These are phyloP conservation scores for Hippophae gyantsensis DNA, from an alignment of 306 rosid species.

Conservation along the genomic window DNA sequence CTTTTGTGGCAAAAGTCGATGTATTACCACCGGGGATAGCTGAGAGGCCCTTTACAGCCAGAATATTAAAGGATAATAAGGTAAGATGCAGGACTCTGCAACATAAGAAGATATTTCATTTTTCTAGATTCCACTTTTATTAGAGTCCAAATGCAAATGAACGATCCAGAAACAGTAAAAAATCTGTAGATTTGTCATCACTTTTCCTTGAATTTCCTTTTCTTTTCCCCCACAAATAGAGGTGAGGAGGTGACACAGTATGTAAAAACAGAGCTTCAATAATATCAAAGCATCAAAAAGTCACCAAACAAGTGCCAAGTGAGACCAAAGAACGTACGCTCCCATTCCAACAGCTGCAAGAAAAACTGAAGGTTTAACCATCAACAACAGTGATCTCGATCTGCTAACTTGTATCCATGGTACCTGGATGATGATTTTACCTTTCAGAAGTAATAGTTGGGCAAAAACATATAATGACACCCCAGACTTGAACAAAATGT, in stretches of 20 bases:
- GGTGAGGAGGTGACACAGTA: not conserved
- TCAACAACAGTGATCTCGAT: slow-evolving; percentile 66
- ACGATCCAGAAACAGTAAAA: not conserved
- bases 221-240: not conserved
- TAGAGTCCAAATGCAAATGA: not conserved
- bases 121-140: not conserved
- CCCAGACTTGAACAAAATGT: too few species aligned
- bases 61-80: slow-evolving; percentile 47
- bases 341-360: slow-evolving; percentile 86
- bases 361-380: slow-evolving; percentile 74
- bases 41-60: slow-evolving; percentile 41
- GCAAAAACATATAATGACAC: too few species aligned
- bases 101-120: slow-evolving; percentile 16
- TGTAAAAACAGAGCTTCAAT: not conserved
- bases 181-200: too few species aligned
- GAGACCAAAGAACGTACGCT: slow-evolving; percentile 37
- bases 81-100: slow-evolving; percentile 72
- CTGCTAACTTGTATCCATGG: slow-evolving; percentile 96
- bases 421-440: slow-evolving; percentile 41
- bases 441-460: too few species aligned
- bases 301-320: not conserved
- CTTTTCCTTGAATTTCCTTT: not conserved
- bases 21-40: slow-evolving; percentile 48
- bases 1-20: slow-evolving; percentile 49
- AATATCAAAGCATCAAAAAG: slow-evolving; percentile 14